Evolutionary conservation across 306 rosid species (phyloP), one percentile per base, ranked within the genome.

Genomic region (Cucurbita moschata): DNA sequence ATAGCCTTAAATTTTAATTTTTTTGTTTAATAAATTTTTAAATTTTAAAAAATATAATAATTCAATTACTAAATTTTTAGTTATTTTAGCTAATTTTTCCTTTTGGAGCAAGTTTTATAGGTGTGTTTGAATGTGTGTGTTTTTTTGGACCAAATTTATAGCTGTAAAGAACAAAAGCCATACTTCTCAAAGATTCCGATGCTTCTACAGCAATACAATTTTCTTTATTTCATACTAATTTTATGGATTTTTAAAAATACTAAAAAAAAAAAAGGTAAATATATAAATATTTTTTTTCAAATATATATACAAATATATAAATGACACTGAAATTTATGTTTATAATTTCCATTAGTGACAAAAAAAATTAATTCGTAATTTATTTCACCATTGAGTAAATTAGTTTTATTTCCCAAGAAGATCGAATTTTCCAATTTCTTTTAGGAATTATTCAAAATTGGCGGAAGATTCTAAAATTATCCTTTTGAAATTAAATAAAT

Each of bases 91-190:
- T 19, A 11, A 35, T 13, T 35, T 59, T 15, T 38, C 2, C 7
- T 61, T 61, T 61, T 37, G 44, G 47, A 62, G 47, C 68, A 62
- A 62, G 16, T 6, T 61, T 37, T 13, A 60, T 60, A 60, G 67
- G 8, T 60, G 66, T 53, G 42, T 26, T 0, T 59, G 8, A 12
- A 5, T 50, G 54, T 5, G 10, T 35, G 10, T 30, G 40, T 13
- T 13, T 35, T 19, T 60, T 60, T 35, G 66, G 66, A 60, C 44
- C 66, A 60, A 60, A 60, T 12, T 37, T 61, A 12, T 66, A 46
- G 72, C 72, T 66, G 72, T 66, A 66, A 66, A 66, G 72, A 66
- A 19, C 54, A 43, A 65, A 40, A 66, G 72, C 54, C 35, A 64
- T 40, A 10, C 38, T 16, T 62, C 4, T 37, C 40, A 15, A 62